A percentile compares a stretch with the other conserved stretches of the same genome.
Conservation (phyloP, 2,329 filamentous ascomycete genomes). For the Elsinoe ampelina region DNA sequence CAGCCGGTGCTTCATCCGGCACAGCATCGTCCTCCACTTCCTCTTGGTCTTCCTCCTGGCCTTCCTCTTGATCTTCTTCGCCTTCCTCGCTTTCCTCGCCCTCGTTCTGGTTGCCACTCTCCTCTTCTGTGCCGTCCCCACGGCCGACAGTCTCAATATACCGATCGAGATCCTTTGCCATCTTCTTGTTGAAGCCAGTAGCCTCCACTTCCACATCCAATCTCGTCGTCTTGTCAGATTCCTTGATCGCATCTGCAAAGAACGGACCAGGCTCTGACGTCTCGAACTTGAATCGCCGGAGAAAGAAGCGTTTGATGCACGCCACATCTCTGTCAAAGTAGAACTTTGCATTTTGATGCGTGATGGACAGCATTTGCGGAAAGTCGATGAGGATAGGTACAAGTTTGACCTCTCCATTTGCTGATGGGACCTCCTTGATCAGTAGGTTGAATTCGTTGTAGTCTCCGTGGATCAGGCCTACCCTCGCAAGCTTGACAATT, state of each 20-base stretch:
- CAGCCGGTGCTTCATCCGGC: background rate
- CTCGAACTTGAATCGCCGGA: constrained; percentile 77
- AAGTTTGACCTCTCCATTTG: constrained; percentile 39
- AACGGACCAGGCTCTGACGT: constrained; percentile 74
- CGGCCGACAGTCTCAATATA: constrained; percentile 69
- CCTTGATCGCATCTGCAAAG: constrained; percentile 74
- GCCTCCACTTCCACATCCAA: constrained; percentile 85
- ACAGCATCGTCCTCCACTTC: constrained; percentile 13
- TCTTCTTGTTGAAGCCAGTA: constrained; percentile 92
- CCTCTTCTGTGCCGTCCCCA: constrained; percentile 37
- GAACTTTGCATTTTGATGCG: constrained; percentile 87
- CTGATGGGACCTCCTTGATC: constrained; percentile 59
- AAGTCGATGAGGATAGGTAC: constrained; percentile 91
- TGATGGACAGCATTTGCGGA: constrained; percentile 94
- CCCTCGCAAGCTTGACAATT: constrained; percentile 71
- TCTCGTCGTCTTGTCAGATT: constrained; percentile 56
- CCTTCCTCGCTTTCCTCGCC: constrained; percentile 29
- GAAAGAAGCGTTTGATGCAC: constrained; percentile 92
- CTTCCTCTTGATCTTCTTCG: constrained; percentile 32
- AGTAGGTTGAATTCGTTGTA: constrained; percentile 99
- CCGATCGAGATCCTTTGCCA: constrained; percentile 84
- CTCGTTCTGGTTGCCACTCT: constrained; percentile 13
- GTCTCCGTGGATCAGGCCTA: constrained; percentile 91
- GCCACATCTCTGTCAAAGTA: constrained; percentile 96
- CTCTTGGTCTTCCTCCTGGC: constrained; percentile 15